Evolutionary conservation across 192 early-diverging fungal genomes (phyloP), one percentile per base, ranked within the genome.

Genomic region (Linnemannia hyalina): DNA sequence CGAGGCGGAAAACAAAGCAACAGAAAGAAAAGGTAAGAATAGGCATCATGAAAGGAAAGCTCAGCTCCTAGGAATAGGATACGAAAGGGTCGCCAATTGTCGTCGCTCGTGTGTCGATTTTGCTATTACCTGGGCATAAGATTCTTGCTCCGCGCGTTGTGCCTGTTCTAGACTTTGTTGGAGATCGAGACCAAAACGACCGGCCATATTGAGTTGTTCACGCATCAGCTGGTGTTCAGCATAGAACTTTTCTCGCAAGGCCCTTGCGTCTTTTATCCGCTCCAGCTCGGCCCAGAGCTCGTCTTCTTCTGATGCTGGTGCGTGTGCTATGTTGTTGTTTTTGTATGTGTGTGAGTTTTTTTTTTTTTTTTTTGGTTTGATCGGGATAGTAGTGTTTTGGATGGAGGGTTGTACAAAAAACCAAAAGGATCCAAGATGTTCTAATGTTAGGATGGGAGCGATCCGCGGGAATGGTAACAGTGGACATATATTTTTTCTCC

Each of bases 131-230:
- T 86, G 78, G 70, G 79, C 75, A 73, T 75, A 86, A 6, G 84
- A 81, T 35, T 92, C 90, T 35, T 88, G 72, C 82, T 91, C 88
- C 23, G 92, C 81, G 32, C 85, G 75, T 81, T 91, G 88, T 22
- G 92, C 79, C 20, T 92, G 79, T 20, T 86, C 84, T 32, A 86
- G 63, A 80, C 73, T 75, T 49, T 86, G 84, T 42, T 86, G 92
- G 8, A 93, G 85, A 49, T 88, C 91, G 23, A 93, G 69, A 18
- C 92, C 92, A 44, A 92, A 76, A 26, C 90, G 89, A 41, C 91
- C 92, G n/a, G 92, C 92, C 26, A 92, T 78, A 44, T 93, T 90
- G 38, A 93, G 68, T 60, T 93, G 89, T 41, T 88, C 90, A 6
- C 77, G 82, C 70, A 93, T 89, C 73, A 88, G 54, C 47, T 91